Conservation (phyloP, 2,329 filamentous ascomycete species). For the Curvularia lunata region DNA sequence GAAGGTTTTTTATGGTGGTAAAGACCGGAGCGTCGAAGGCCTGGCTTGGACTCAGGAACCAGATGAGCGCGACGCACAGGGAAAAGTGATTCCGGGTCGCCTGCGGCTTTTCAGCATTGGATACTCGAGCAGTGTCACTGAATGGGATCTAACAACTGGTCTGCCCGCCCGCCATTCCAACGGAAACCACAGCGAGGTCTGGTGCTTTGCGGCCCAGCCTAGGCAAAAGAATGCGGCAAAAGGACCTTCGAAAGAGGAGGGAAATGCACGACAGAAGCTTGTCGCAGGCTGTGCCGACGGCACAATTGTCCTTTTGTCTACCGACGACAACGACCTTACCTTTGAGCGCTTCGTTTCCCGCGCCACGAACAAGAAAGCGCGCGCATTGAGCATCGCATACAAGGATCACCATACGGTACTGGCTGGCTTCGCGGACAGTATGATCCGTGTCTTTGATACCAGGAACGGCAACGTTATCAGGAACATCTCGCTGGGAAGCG, state of each 20-base stretch:
- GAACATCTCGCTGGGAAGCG: constrained; percentile 84
- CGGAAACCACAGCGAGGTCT: constrained; percentile 94
- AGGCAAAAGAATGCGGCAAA: constrained; percentile 50
- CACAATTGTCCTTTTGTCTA: constrained; percentile 83
- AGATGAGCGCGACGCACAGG: constrained; percentile 68
- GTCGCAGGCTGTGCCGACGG: constrained; percentile 92
- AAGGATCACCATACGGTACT: constrained; percentile 82
- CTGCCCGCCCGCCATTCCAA: constrained; percentile 80
- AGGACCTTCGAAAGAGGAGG: constrained; percentile 28
- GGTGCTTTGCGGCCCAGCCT: constrained; percentile 92
- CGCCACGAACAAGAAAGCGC: constrained; percentile 80
- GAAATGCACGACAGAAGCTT: constrained; percentile 62
- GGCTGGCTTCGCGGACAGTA: constrained; percentile 94
- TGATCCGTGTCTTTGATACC: constrained; percentile 89
- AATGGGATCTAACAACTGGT: constrained; percentile 89
- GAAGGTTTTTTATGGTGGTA: constrained; percentile 79
- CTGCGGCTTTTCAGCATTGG: constrained; percentile 95
- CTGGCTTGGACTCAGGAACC: constrained; percentile 90
- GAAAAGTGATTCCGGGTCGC: constrained; percentile 69
- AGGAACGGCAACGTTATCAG: constrained; percentile 76
- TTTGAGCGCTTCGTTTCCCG: constrained; percentile 79
- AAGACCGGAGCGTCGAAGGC: constrained; percentile 86
- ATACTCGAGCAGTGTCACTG: constrained; percentile 88
- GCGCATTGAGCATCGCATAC: constrained; percentile 90
- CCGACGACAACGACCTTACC: constrained; percentile 80